Evolutionary conservation across 2,329 filamentous ascomycete genomes (phyloP).

Genomic region (Furcasterigmium furcatum): DNA sequence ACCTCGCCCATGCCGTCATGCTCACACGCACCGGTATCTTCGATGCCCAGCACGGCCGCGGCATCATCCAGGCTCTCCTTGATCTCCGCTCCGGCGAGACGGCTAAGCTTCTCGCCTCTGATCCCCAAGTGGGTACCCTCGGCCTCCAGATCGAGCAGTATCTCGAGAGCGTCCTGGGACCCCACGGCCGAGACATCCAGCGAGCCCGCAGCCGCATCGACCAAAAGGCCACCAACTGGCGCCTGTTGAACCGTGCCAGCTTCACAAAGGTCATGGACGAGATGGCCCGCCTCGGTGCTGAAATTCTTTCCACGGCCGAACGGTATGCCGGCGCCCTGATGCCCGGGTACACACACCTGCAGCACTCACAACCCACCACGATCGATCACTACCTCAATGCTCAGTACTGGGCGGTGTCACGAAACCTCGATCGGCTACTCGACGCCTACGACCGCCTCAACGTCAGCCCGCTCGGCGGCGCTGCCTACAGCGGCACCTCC

Average conservation of each 20-base stretch:
- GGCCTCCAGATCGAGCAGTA: slow-evolving; percentile 1
- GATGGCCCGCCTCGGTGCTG: neutral
- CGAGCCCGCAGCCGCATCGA: slow-evolving; percentile 1
- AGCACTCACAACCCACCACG: slow-evolving; percentile 1
- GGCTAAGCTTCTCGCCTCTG: neutral
- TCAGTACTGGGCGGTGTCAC: slow-evolving; percentile 1
- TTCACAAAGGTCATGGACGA: neutral
- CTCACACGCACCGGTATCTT: neutral
- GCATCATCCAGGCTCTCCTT: neutral
- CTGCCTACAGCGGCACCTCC: neutral
- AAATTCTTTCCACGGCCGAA: neutral
- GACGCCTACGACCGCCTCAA: slow-evolving; percentile 2
- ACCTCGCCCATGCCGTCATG: slow-evolving; percentile 2
- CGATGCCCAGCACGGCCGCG: neutral
- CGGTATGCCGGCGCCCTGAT: neutral
- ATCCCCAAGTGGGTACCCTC: neutral
- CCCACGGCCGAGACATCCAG: neutral
- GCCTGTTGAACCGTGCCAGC: neutral
- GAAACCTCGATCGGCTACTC: neutral
- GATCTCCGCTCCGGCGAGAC: neutral
- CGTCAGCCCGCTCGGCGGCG: neutral
- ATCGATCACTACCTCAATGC: slow-evolving; percentile 1
- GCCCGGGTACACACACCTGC: neutral
- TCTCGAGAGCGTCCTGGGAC: neutral
- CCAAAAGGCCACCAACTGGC: neutral